Conservation (phyloP, 495 filamentous ascomycete species). For the Aspergillus diversus region DNA sequence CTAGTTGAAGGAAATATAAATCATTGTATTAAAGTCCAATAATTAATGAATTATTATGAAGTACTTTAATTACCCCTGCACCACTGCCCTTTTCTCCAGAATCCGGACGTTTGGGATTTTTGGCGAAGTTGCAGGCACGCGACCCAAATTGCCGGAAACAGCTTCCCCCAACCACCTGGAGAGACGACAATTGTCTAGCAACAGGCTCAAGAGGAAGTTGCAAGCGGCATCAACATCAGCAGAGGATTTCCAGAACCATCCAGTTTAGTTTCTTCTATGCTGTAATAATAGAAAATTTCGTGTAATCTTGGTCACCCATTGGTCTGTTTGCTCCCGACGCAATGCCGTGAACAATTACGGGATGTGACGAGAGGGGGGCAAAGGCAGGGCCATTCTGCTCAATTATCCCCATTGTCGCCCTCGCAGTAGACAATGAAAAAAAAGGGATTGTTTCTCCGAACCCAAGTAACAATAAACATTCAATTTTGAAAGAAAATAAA, state of each 20-base stretch:
- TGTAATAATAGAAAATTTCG: constrained; percentile 3
- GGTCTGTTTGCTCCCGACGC: background rate
- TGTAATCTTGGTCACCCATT: background rate
- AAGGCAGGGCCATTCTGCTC: background rate
- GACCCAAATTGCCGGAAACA: constrained; percentile 22
- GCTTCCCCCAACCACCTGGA: background rate
- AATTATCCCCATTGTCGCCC: background rate
- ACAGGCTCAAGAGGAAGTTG: constrained; percentile 8
- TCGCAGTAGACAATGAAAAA: background rate
- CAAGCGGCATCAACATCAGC: constrained; percentile 9
- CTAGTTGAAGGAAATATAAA: no score
- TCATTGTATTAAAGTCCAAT: no score
- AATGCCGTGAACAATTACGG: constrained; percentile 2
- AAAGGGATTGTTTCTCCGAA: background rate
- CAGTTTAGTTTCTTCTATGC: background rate
- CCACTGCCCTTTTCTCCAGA: no score
- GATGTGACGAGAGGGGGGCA: background rate
- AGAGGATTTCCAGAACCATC: constrained; percentile 8
- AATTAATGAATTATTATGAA: no score
- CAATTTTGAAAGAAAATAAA: background rate
- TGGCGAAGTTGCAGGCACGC: constrained; percentile 9
- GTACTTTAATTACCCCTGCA: no score
- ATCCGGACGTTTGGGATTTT: background rate
- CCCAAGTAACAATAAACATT: background rate
- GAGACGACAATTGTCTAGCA: background rate